A percentile compares a stretch with the other conserved stretches of the same genome.
Evolutionary conservation across 768 basidiomycete species (phyloP).

Genomic region (Leccinum ochraceum): DNA sequence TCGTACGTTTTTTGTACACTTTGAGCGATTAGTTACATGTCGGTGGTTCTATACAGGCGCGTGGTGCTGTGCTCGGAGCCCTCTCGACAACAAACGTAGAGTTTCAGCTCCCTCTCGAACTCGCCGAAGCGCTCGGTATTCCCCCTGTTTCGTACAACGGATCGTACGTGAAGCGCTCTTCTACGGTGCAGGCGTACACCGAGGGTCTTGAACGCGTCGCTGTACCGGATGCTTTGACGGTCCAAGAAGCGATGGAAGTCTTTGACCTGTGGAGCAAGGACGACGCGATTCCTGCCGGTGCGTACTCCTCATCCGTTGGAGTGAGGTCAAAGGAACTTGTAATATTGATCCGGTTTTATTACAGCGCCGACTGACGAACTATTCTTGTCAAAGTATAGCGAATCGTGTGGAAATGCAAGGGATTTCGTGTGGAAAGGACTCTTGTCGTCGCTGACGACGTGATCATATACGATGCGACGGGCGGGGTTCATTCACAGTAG

Average conservation of each 20-base stretch:
- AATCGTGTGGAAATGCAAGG: conserved; percentile 75
- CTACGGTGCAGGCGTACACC: conserved; percentile 52
- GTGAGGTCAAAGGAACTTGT: background rate
- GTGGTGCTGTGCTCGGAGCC: conserved; percentile 74
- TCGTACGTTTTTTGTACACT: conserved; percentile 51
- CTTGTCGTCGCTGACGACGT: conserved; percentile 34
- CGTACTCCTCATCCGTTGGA: conserved; percentile 12
- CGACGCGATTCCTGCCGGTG: conserved; percentile 52
- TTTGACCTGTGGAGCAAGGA: conserved; percentile 78
- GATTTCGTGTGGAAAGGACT: conserved; percentile 76
- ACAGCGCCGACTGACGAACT: conserved; percentile 59
- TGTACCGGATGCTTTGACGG: conserved; percentile 58
- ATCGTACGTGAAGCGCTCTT: conserved; percentile 57
- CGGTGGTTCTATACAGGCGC: conserved; percentile 42
- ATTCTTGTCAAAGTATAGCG: conserved; percentile 78
- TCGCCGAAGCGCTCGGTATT: conserved; percentile 60
- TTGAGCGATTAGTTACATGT: background rate
- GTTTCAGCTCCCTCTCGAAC: conserved; percentile 60
- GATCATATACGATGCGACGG: conserved; percentile 2
- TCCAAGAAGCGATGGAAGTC: conserved; percentile 70
- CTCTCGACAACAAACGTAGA: conserved; percentile 60
- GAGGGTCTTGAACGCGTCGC: conserved; percentile 50
- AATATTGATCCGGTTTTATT: background rate
- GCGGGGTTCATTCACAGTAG: background rate
- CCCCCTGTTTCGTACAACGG: conserved; percentile 42